Evolutionary conservation across 2,329 filamentous ascomycete genomes (phyloP), one percentile per base, ranked within the genome.

Genomic region (Mollisia scopiformis): DNA sequence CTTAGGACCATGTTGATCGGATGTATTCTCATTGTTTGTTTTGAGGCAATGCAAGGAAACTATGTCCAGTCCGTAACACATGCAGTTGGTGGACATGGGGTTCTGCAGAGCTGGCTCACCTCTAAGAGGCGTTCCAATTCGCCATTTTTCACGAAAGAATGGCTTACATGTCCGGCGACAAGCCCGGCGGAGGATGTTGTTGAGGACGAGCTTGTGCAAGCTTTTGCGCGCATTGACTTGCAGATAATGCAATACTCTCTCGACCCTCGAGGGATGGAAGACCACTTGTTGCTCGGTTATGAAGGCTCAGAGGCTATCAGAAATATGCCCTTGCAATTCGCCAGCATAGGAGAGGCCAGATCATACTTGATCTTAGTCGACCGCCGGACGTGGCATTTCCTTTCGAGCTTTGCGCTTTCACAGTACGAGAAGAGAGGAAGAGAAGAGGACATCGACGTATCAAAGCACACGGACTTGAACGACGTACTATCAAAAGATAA

Each of bases 161-260:
- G 50, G n/a, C n/a, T n/a, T n/a, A n/a, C n/a, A n/a, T n/a, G n/a
- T n/a, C n/a, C n/a, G n/a, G n/a, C n/a, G n/a, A n/a, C n/a, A 4
- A 58, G 8, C 4, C 59, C 59, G n/a, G 54, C 46, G 6, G 46
- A 56, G 14, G n/a, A 53, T 52, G 33, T 58, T 23, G 28, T 59
- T 35, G 84, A 86, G 65, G 80, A 84, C 58, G 84, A 87, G 66
- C 77, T 87, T 25, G 77, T 84, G 11, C 81, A 83, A 52, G 85
- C 87, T 76, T 87, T 87, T 67, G 85, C 80, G 1, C 79, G 84
- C 3, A 75, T 87, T 2, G 84, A 83, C 10, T 14, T 55, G 33
- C 50, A 53, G 28, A 14, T 53, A 7, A 23, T 37, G 28, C n/a
- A 16, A 23, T 33, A 53, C 16, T 37, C 35, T 16, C 30, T 53